Base-by-base conservation (phyloP, 192 early-diverging fungal genomes). In the Gryganskiella cystojenkinii region DNA sequence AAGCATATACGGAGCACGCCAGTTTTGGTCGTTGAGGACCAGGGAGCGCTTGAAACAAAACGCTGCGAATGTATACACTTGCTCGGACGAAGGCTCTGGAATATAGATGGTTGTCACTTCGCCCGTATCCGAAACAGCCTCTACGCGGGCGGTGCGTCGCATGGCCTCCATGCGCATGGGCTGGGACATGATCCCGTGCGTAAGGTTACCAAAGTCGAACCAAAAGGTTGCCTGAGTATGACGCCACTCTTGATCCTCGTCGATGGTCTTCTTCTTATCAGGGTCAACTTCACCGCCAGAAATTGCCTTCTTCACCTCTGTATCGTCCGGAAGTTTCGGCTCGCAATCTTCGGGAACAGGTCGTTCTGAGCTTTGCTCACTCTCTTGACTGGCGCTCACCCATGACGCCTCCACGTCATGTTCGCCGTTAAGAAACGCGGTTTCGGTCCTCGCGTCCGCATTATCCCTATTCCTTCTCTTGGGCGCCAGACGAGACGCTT, bases 111-210 rank as follows among this genome's bases (percentile, higher is more conserved):
- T 51, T 1, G 35, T 34, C 3, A 28, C n/a, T 2, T 55, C 61
- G 0, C 82, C 82, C 20, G 70, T 50, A 6, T 74, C 56, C 1
- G 64, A 58, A 40, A 83, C 17, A 7, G 34, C 35, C 4, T 62
- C 63, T 11, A 61, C 43, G 3, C 54, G 67, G 15, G 15, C 27
- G 19, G 24, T 69, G 25, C 54, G 53, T 8, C 47, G 71, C 59
- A 89, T 85, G 1, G 85, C 82, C 50, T 78, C 80, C 83, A 87
- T 84, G 10, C 74, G 63, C 83, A 89, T 84, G 11, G 87, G 87
- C 37, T 66, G 56, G 0, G 78, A 81, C 33, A 79, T 72, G 54
- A 86, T 89, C n/a, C 80, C 67, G 37, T 85, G 83, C 15, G 82
- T 52, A 10, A 84, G 66, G 44, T 81, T 66, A 9, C 87, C 87